Percentiles rank a stretch among this genome's conserved stretches.
Evolutionary conservation across 768 basidiomycete species (phyloP).

Genomic region (Trametes cubensis): DNA sequence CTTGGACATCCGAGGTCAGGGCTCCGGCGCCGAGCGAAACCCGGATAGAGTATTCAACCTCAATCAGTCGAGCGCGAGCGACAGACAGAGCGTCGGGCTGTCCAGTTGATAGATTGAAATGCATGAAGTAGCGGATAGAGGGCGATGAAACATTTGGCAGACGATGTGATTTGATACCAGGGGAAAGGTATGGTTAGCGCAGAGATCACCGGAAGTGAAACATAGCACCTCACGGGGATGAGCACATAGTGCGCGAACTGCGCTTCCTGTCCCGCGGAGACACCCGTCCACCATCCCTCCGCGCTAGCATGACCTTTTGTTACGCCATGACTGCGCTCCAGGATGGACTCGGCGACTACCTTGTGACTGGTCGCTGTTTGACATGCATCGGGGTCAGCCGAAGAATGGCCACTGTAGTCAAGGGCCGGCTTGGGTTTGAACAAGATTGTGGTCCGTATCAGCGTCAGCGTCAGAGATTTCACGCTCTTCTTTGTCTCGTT

Average conservation of each 20-base stretch:
- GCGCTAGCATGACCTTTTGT: constrained; percentile 74
- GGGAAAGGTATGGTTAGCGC: neutral
- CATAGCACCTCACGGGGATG: constrained; percentile 65
- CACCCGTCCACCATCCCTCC: constrained; percentile 90
- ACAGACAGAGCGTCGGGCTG: constrained; percentile 75
- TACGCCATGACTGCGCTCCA: constrained; percentile 67
- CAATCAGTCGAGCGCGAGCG: constrained; percentile 66
- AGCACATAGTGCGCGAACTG: constrained; percentile 71
- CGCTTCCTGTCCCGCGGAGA: constrained; percentile 58
- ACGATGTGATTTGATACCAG: neutral
- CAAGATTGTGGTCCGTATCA: constrained; percentile 66
- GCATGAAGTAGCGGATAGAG: neutral
- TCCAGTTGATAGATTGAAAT: neutral
- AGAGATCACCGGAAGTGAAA: neutral
- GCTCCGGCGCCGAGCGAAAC: constrained; percentile 64
- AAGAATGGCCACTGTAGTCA: constrained; percentile 27
- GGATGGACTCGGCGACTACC: constrained; percentile 62
- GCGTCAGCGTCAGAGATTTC: constrained; percentile 61
- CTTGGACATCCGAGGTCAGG: constrained; percentile 63
- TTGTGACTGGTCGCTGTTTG: constrained; percentile 64
- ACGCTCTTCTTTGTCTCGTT: constrained; percentile 73
- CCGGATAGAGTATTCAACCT: constrained; percentile 74
- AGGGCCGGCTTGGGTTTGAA: constrained; percentile 58
- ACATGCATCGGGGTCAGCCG: constrained; percentile 59
- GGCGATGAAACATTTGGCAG: too few relatives aligned